A percentile compares a stretch with the other conserved stretches of the same genome.
Conservation (phyloP, 2,329 filamentous ascomycete genomes). For the Aspergillus floridensis region DNA sequence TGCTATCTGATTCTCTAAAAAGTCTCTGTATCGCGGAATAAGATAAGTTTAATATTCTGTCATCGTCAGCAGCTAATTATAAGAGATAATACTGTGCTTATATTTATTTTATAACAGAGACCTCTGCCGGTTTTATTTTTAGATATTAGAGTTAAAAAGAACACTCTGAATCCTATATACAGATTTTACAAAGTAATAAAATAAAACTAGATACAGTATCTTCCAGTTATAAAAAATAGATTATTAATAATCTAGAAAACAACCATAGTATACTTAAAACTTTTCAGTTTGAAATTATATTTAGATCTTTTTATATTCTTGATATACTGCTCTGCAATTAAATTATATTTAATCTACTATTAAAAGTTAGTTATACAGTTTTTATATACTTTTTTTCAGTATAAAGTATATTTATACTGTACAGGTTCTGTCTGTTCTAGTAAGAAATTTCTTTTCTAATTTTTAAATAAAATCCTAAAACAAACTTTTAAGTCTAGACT, state of each 20-base stretch:
- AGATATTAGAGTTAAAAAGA: constrained; percentile 1
- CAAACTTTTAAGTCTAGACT: constrained; percentile 7
- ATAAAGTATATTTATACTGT: constrained; percentile 7
- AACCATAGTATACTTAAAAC: constrained; percentile 5
- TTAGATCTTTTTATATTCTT: constrained; percentile 6
- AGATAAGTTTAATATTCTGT: constrained; percentile 6
- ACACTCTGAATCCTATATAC: constrained; percentile 3
- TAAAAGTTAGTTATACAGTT: neutral
- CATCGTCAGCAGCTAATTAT: neutral
- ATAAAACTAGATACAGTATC: constrained; percentile 8
- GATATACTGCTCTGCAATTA: neutral
- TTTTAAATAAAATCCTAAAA: constrained; percentile 8
- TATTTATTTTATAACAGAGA: constrained; percentile 6
- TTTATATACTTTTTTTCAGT: neutral
- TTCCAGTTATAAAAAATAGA: constrained; percentile 8
- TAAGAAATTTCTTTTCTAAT: constrained; percentile 6
- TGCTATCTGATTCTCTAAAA: constrained; percentile 2
- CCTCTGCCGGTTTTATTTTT: neutral
- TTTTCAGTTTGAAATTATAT: constrained; percentile 9
- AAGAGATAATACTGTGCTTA: neutral
- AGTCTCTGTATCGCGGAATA: neutral
- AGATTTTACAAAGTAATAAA: constrained; percentile 11
- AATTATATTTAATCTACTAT: constrained; percentile 11
- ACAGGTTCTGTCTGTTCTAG: constrained; percentile 5
- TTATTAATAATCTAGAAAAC: constrained; percentile 9